phyloP scores from a whole-genome alignment of 1,139 yeast species.

The Blastobotrys persicus region DNA sequence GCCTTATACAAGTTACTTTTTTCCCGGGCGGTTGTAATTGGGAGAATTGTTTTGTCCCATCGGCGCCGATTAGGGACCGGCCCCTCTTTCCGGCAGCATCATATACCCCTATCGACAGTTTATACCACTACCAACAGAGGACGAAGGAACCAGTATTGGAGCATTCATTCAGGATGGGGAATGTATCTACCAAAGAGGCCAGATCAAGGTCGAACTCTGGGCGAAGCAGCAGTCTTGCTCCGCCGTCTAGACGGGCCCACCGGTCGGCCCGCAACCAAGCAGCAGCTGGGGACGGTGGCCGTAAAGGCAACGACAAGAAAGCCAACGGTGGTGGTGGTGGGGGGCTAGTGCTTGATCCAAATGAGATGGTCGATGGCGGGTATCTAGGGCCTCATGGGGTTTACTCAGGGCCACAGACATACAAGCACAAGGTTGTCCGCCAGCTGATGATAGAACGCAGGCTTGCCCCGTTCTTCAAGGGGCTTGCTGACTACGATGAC shows the following conservation, averaged over 20 bases:
- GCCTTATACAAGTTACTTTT: too few species aligned
- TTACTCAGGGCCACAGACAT: slow-evolving; percentile 73
- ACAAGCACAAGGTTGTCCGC: slow-evolving; percentile 67
- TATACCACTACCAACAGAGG: too few species aligned
- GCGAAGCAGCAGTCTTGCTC: slow-evolving; percentile 10
- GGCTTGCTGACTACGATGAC: slow-evolving; percentile 77
- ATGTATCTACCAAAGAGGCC: slow-evolving; percentile 18
- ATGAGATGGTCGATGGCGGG: slow-evolving; percentile 48
- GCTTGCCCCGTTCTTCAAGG: slow-evolving; percentile 88
- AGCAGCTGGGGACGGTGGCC: not conserved
- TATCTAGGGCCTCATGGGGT: slow-evolving; percentile 80
- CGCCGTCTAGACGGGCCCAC: slow-evolving; percentile 7
- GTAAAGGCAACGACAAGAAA: slow-evolving; percentile 10
- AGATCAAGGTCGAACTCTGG: slow-evolving; percentile 12
- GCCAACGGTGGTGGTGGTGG: slow-evolving; percentile 8
- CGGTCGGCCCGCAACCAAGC: slow-evolving; percentile 4
- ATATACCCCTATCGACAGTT: too few species aligned
- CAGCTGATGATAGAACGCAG: slow-evolving; percentile 61
- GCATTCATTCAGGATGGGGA: slow-evolving; percentile 15
- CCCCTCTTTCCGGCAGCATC: not conserved
- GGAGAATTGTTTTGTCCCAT: too few species aligned
- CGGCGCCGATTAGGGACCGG: not conserved
- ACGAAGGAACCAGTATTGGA: not conserved
- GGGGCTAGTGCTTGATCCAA: slow-evolving; percentile 36
- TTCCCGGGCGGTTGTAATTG: too few species aligned